Percentiles rank a stretch among this genome's conserved stretches.
Conservation (phyloP, 2,329 filamentous ascomycete species). For the Ascochyta clinopodiicola region DNA sequence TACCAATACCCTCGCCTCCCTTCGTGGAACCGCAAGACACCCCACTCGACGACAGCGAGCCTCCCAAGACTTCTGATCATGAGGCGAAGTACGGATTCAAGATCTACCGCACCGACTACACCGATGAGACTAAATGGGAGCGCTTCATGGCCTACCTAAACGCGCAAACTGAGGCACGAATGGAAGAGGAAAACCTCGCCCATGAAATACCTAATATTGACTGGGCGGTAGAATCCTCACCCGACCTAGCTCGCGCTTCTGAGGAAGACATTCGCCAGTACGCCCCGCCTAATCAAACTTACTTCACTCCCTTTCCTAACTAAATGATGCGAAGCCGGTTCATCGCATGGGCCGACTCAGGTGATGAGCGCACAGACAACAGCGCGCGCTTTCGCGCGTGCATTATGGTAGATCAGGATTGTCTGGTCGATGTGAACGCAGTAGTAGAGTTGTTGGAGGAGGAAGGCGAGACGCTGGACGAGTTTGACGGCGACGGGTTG, state of each 20-base stretch:
- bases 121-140: conserved; percentile 11
- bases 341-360: conserved; percentile 4
- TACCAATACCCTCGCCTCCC: neutral
- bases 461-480: conserved; percentile 5
- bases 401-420: conserved; percentile 9
- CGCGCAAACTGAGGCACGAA: conserved; percentile 1
- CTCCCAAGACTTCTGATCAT: neutral
- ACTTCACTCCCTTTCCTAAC: neutral
- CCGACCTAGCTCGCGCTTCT: conserved; percentile 2
- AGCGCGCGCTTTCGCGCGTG: conserved; percentile 10
- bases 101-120: conserved; percentile 18
- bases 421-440: conserved; percentile 9
- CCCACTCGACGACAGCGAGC: conserved; percentile 2
- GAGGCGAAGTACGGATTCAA: conserved; percentile 14
- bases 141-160: conserved; percentile 19
- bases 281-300: conserved; percentile 1
- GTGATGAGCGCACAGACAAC: conserved; percentile 3
- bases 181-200: conserved; percentile 5
- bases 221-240: conserved; percentile 15
- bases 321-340: conserved; percentile 3
- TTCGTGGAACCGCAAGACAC: neutral
- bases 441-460: conserved; percentile 6
- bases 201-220: conserved; percentile 11
- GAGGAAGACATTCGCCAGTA: conserved; percentile 6
- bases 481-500: conserved; percentile 8